Conservation (phyloP, 345 rosid genomes). For the Murraya koenigii region DNA sequence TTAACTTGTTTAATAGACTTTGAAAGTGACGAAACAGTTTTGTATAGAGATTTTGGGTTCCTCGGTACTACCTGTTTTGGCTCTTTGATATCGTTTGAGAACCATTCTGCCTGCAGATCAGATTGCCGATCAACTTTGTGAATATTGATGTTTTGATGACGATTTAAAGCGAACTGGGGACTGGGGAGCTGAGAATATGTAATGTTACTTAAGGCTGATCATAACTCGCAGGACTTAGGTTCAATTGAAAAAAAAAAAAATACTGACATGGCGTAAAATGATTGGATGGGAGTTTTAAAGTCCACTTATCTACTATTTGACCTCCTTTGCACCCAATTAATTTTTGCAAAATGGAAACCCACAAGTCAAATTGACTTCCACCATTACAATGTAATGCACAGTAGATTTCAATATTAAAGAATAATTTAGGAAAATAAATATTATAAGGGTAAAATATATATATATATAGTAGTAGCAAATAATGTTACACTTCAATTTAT, state of each 20-base stretch:
- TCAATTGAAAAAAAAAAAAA: neutral
- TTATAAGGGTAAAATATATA: no score
- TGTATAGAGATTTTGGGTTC: neutral
- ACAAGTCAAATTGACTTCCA: neutral
- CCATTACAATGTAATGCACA: neutral
- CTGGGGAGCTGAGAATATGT: neutral
- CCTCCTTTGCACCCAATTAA: neutral
- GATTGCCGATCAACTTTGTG: neutral
- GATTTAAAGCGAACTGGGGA: neutral
- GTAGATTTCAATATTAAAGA: neutral
- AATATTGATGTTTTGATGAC: neutral
- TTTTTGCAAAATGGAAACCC: neutral
- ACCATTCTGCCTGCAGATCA: slow-evolving; percentile 36
- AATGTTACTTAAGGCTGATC: neutral
- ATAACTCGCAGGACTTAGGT: neutral
- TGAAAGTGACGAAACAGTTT: neutral
- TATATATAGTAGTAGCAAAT: neutral
- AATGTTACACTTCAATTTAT: neutral
- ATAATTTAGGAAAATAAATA: neutral
- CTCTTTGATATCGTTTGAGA: slow-evolving; percentile 51
- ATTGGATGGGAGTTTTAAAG: no score
- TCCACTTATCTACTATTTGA: neutral
- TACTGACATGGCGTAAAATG: neutral
- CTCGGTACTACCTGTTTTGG: slow-evolving; percentile 52
- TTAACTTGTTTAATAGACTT: neutral